Base-by-base conservation (phyloP, 176 grass and related monocot genomes). In the Cenchrus purpureus region DNA sequence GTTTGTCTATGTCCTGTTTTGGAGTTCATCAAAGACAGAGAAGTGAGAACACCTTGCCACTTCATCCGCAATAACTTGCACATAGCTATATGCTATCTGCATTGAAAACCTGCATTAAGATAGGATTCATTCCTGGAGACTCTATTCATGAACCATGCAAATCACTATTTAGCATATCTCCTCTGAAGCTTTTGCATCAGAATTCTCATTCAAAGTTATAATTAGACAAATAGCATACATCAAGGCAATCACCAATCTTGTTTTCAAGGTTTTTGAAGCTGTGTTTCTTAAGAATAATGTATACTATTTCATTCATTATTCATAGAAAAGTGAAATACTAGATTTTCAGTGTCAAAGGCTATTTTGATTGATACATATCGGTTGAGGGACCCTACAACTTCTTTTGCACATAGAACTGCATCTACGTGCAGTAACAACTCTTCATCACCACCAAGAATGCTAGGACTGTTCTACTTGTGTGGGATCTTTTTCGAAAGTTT, bases 391-490 rank as follows among this genome's bases (percentile, higher is more conserved):
- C 61, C 44, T 80, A 71, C 7, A 48, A 71, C 85, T 13, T 62
- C 62, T 81, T 43, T 61, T 72, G 75, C 78, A 42, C 34, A 69
- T 19, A 37, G 74, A 76, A 80, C 70, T 84, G 85, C 64, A 10
- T 84, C 69, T 63, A 75, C 32, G 69, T 64, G 75, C 32, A 79
- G 28, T 68, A 84, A 10, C 60, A 71, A 82, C 79, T 89, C 68
- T 85, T 92, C 75, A 86, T 15, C 34, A n/a, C 66, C 49, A 73
- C 44, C 68, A 84, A 57, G 32, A 81, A 56, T 14, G 53, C n/a
- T 60, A 84, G 45, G 45, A 46, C 79, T 83, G 86, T 76, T 95
- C 85, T 69, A 75, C 71, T 65, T 87, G 75, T 14, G 88, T 85
- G 64, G 93, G 58, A 65, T 25, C 25, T 25, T 25, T 25, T 25